These are phyloP conservation scores for Eustoma russellianum DNA, from an alignment of 257 asterid genomes.

Conservation along the genomic window DNA sequence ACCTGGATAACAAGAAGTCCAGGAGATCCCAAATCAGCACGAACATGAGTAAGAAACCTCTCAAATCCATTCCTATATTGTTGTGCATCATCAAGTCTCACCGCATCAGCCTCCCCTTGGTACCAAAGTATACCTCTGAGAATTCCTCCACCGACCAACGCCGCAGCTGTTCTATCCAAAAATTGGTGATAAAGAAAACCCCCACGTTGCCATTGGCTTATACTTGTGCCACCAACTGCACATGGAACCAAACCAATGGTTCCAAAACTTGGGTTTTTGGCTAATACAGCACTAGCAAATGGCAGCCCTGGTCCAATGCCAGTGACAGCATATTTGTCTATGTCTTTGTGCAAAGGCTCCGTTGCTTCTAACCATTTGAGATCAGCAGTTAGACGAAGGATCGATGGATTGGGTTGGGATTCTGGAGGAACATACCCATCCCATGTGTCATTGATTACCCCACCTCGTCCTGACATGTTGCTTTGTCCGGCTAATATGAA, in stretches of 20 bases:
- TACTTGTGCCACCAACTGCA: conserved; percentile 29
- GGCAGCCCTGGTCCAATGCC: conserved; percentile 36
- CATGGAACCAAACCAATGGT: conserved; percentile 31
- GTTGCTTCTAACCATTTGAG: conserved; percentile 24
- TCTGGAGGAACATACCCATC: conserved; percentile 46
- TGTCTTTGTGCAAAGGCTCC: conserved; percentile 32
- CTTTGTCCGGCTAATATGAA: conserved; percentile 81
- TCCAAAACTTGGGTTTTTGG: conserved; percentile 4
- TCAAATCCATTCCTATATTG: conserved; percentile 33
- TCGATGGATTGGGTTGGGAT: conserved; percentile 23
- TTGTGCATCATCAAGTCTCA: conserved; percentile 21
- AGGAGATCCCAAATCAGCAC: conserved; percentile 31
- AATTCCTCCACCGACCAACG: conserved; percentile 8
- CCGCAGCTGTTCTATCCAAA: conserved; percentile 13
- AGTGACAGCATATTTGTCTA: conserved; percentile 15
- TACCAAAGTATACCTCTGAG: conserved; percentile 46
- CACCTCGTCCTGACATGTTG: conserved; percentile 91
- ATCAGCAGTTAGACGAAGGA: conserved; percentile 12
- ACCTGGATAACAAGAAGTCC: conserved; percentile 32
- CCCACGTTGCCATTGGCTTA: conserved; percentile 26
- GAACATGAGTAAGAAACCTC: conserved; percentile 26
- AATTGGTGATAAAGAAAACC: conserved; percentile 18
- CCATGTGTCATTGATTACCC: conserved; percentile 40
- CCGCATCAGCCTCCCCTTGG: conserved; percentile 72
- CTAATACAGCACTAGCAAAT: conserved; percentile 23